Percentiles rank a stretch among this genome's conserved stretches.
These are phyloP conservation scores for Polychaeton citri DNA, from an alignment of 2,329 filamentous ascomycete species.

Conservation along the genomic window DNA sequence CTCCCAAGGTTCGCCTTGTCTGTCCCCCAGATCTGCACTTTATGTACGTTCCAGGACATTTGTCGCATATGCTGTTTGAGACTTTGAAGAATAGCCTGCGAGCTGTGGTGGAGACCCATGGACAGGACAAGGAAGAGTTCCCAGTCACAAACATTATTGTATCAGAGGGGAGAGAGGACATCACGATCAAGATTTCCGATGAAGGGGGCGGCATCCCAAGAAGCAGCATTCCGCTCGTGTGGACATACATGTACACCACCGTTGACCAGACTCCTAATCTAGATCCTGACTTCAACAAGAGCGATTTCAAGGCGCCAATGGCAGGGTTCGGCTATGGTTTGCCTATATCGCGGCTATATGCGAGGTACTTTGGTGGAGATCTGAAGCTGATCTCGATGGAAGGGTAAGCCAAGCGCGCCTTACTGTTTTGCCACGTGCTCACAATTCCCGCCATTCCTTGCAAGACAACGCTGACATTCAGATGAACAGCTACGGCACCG, in stretches of 20 bases:
- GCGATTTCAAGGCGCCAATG: constrained; percentile 98
- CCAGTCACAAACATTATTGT: constrained; percentile 96
- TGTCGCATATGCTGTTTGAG: constrained; percentile 99
- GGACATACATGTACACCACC: constrained; percentile 99
- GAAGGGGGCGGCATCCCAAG: constrained; percentile 92
- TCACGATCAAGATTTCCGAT: constrained; percentile 96
- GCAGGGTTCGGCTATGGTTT: constrained; percentile 97
- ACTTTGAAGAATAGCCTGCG: constrained; percentile 96
- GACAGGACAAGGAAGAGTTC: constrained; percentile 89
- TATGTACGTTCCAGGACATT: constrained; percentile 98
- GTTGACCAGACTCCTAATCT: constrained; percentile 90
- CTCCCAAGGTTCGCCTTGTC: constrained; percentile 89
- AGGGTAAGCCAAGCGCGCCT: constrained; percentile 57
- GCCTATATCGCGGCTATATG: constrained; percentile 87
- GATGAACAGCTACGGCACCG: constrained; percentile 73
- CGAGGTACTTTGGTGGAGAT: constrained; percentile 93
- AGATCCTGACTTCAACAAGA: constrained; percentile 97
- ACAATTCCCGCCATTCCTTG: not conserved
- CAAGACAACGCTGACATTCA: constrained; percentile 6
- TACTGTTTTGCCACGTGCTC: no score
- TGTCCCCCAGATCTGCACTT: constrained; percentile 91
- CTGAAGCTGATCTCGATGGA: constrained; percentile 98
- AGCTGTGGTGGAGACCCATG: constrained; percentile 90
- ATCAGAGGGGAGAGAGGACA: constrained; percentile 94
- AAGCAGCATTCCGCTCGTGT: constrained; percentile 89